A percentile compares a stretch with the other conserved stretches of the same genome.
phyloP scores from a whole-genome alignment of 2,329 filamentous ascomycete genomes.

The Nemania sp. region DNA sequence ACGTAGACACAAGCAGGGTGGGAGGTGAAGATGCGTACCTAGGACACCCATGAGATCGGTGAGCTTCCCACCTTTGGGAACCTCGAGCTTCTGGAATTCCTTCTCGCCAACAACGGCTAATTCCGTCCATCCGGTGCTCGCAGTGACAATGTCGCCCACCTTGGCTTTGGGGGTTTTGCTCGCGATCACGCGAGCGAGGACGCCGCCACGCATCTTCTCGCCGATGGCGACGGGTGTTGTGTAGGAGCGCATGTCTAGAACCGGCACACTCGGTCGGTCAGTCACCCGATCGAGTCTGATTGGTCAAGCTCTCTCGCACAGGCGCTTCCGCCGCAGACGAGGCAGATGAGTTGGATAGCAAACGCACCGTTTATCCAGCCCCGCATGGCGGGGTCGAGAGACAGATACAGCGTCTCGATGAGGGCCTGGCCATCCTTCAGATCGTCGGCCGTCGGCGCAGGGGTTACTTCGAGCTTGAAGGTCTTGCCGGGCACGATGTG shows the following conservation, averaged over 20 bases:
- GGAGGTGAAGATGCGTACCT: conserved; percentile 41
- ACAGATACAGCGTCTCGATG: conserved; percentile 64
- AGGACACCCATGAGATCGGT: conserved; percentile 66
- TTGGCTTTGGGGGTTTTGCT: conserved; percentile 59
- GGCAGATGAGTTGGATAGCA: background rate
- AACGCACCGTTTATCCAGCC: conserved; percentile 66
- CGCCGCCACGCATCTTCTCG: conserved; percentile 68
- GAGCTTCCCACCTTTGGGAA: conserved; percentile 48
- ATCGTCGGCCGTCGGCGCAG: conserved; percentile 55
- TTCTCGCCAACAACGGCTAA: conserved; percentile 63
- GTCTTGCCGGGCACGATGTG: conserved; percentile 68
- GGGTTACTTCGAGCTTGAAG: conserved; percentile 58
- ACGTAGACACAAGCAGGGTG: background rate
- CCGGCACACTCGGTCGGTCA: no score
- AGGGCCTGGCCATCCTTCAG: conserved; percentile 69
- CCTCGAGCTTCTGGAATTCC: conserved; percentile 48
- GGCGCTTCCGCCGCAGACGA: background rate
- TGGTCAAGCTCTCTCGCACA: background rate
- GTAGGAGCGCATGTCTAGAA: conserved; percentile 59
- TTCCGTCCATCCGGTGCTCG: conserved; percentile 67
- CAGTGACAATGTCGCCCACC: conserved; percentile 62
- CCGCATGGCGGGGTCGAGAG: conserved; percentile 77
- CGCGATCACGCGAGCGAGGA: conserved; percentile 64
- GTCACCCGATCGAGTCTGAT: background rate
- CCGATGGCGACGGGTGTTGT: conserved; percentile 70